Conservation (phyloP, 352 stramenopile species). For the Pythium aristosporum region DNA sequence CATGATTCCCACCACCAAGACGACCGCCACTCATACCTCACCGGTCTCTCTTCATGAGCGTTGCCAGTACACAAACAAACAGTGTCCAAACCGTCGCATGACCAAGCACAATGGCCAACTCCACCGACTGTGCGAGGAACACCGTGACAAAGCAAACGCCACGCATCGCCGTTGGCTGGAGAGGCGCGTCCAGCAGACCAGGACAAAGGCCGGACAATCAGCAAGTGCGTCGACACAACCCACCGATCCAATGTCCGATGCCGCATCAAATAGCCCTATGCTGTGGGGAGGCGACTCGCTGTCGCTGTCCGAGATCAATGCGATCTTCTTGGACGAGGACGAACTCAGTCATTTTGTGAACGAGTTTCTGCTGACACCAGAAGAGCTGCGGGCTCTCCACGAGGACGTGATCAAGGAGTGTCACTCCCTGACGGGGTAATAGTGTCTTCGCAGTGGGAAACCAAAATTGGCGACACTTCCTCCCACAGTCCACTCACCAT, state of each 20-base stretch:
- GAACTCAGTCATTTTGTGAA: constrained; percentile 2
- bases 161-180: constrained; percentile 7
- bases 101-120: constrained; percentile 12
- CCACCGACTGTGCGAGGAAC: constrained; percentile 6
- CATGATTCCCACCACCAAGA: too few species aligned
- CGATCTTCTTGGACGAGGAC: background rate
- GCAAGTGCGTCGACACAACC: too few species aligned
- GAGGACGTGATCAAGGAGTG: background rate
- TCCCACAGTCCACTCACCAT: too few species aligned
- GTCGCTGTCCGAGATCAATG: background rate
- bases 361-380: background rate
- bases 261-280: background rate
- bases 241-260: background rate
- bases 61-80: constrained; percentile 11
- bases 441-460: too few species aligned
- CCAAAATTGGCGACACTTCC: too few species aligned
- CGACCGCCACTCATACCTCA: too few species aligned
- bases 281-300: background rate
- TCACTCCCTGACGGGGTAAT: too few species aligned
- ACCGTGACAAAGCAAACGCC: background rate
- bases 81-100: constrained; percentile 1
- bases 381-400: background rate
- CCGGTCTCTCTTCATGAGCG: background rate
- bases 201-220: background rate
- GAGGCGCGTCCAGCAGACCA: background rate